These are phyloP conservation scores for Botrytis porri DNA, from an alignment of 2,329 filamentous ascomycete genomes.

Conservation along the genomic window DNA sequence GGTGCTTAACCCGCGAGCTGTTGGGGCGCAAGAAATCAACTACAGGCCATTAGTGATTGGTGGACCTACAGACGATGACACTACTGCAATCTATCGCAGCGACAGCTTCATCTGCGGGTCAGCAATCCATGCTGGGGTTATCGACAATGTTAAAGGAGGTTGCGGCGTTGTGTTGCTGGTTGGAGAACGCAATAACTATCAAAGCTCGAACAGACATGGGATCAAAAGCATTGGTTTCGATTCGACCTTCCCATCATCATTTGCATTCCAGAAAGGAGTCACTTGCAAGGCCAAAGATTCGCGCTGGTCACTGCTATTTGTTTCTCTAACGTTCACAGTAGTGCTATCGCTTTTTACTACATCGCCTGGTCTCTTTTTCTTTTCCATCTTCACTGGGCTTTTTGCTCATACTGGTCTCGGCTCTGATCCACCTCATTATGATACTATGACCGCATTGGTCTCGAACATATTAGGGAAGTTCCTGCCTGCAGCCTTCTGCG, in stretches of 20 bases:
- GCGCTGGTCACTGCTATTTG: slow-evolving; percentile 77
- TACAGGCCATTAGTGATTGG: slow-evolving; percentile 67
- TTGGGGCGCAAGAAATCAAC: slow-evolving; percentile 65
- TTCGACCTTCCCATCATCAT: slow-evolving; percentile 86
- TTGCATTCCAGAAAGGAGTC: slow-evolving; percentile 67
- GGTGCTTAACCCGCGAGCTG: slow-evolving; percentile 69
- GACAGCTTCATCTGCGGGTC: slow-evolving; percentile 86
- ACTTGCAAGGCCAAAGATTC: slow-evolving; percentile 70
- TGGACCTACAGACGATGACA: slow-evolving; percentile 50
- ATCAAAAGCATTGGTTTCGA: slow-evolving; percentile 77
- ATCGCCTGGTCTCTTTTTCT: slow-evolving; percentile 79
- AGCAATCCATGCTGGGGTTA: slow-evolving; percentile 78
- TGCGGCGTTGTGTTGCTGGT: slow-evolving; percentile 77
- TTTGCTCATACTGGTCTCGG: slow-evolving; percentile 91
- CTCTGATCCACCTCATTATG: slow-evolving; percentile 75
- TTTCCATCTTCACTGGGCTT: slow-evolving; percentile 73
- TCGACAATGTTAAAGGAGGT: slow-evolving; percentile 68
- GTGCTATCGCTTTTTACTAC: slow-evolving; percentile 79
- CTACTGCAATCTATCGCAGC: slow-evolving; percentile 68
- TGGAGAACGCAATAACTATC: slow-evolving; percentile 64
- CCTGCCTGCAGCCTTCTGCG: slow-evolving; percentile 81
- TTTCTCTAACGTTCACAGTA: slow-evolving; percentile 77
- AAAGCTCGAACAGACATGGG: slow-evolving; percentile 64
- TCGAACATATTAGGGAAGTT: slow-evolving; percentile 78
- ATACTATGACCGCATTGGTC: slow-evolving; percentile 66